Evolutionary conservation across 768 basidiomycete genomes (phyloP).

Genomic region (Saitozyma podzolica): DNA sequence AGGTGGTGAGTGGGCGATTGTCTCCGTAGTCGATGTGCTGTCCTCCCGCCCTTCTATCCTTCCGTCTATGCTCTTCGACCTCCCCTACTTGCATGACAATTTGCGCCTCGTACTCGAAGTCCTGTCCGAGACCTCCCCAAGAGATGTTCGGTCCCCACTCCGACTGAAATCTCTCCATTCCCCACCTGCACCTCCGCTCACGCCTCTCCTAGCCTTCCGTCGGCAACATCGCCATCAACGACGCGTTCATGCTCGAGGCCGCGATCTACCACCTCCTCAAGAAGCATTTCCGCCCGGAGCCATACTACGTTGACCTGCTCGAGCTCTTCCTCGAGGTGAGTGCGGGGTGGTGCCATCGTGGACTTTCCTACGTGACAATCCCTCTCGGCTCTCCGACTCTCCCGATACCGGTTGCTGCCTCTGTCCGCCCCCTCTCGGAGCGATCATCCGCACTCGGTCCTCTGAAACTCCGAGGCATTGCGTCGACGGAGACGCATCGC

Average conservation of each 20-base stretch:
- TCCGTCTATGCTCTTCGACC: background rate
- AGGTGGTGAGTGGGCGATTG: slow-evolving; percentile 52
- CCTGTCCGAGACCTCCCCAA: no score
- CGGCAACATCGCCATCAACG: slow-evolving; percentile 88
- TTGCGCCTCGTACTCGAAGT: background rate
- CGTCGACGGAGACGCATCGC: background rate
- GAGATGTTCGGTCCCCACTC: no score
- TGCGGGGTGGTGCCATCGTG: slow-evolving; percentile 8
- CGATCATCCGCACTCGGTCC: no score
- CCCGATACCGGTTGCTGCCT: background rate
- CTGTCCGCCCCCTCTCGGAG: no score
- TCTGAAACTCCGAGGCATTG: background rate
- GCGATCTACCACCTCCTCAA: slow-evolving; percentile 90
- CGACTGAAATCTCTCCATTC: no score
- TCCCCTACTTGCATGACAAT: background rate
- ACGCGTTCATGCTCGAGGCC: slow-evolving; percentile 91
- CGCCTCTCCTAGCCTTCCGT: slow-evolving; percentile 56
- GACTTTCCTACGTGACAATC: slow-evolving; percentile 2
- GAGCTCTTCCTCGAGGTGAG: slow-evolving; percentile 85
- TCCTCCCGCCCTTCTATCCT: background rate
- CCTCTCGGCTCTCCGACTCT: background rate
- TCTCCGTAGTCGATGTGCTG: background rate
- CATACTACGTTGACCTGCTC: slow-evolving; percentile 83
- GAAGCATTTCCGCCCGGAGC: slow-evolving; percentile 73
- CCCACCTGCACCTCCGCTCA: background rate